These are phyloP conservation scores for Spathaspora girioi DNA, from an alignment of 805 yeast genomes.

Conservation along the genomic window DNA sequence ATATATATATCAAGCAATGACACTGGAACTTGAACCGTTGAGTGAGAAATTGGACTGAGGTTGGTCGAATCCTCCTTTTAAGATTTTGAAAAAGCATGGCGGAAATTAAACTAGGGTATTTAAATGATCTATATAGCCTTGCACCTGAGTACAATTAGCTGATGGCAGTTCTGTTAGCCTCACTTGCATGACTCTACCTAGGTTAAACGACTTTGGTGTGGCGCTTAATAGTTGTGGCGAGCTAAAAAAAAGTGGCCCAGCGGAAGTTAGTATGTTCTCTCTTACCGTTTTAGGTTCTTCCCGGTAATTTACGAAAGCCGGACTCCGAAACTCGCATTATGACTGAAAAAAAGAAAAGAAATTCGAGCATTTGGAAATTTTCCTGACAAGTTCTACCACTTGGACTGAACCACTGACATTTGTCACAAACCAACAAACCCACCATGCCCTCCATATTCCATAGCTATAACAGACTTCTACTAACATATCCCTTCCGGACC, in stretches of 20 bases:
- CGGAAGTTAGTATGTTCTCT: background rate
- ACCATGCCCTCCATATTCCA: conserved; percentile 14
- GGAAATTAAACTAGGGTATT: no score
- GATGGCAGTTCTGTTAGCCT: no score
- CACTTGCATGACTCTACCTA: no score
- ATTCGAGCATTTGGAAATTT: background rate
- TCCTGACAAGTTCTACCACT: background rate
- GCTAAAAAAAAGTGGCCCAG: no score
- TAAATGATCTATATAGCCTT: no score
- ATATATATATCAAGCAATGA: no score
- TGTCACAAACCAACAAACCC: background rate
- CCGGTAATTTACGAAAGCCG: background rate
- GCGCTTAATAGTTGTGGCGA: background rate
- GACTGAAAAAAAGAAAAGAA: background rate
- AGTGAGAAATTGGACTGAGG: no score
- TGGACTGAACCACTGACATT: background rate
- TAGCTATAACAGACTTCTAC: conserved; percentile 25
- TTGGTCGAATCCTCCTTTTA: no score
- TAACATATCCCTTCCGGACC: conserved; percentile 47
- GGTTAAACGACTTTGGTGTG: no score
- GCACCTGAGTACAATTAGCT: no score
- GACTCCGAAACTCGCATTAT: background rate
- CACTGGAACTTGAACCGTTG: no score
- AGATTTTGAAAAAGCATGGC: no score
- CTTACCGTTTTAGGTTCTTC: background rate